A percentile compares a stretch with the other conserved stretches of the same genome.
phyloP scores from a whole-genome alignment of 495 filamentous ascomycete species.

The Symbiotaphrina buchneri region DNA sequence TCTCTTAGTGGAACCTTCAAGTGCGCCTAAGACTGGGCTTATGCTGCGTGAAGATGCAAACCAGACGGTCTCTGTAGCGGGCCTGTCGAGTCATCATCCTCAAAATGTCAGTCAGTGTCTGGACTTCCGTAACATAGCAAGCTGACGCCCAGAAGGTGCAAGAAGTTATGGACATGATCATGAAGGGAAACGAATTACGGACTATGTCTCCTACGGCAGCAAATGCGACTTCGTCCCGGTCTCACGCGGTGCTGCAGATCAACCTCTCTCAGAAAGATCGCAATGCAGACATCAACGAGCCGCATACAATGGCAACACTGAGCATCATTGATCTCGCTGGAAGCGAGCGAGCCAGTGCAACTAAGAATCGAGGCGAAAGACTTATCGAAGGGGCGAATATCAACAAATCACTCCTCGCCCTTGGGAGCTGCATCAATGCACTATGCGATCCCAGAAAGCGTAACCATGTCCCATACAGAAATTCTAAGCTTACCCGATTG shows the following conservation, averaged over 20 bases:
- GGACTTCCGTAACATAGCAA: not conserved
- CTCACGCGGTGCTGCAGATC: slow-evolving; percentile 96
- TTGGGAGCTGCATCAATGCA: slow-evolving; percentile 97
- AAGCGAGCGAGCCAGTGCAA: slow-evolving; percentile 88
- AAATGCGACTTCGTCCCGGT: slow-evolving; percentile 93
- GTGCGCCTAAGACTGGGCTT: slow-evolving; percentile 45
- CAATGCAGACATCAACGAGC: slow-evolving; percentile 82
- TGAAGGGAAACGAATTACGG: slow-evolving; percentile 78
- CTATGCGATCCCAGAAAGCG: slow-evolving; percentile 84
- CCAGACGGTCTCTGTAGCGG: slow-evolving; percentile 79
- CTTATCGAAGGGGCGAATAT: slow-evolving; percentile 93
- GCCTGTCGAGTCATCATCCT: slow-evolving; percentile 78
- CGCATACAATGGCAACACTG: slow-evolving; percentile 90
- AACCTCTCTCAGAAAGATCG: slow-evolving; percentile 86
- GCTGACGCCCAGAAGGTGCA: slow-evolving; percentile 18
- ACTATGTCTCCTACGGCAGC: slow-evolving; percentile 96
- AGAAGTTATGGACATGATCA: slow-evolving; percentile 98
- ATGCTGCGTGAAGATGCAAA: slow-evolving; percentile 92
- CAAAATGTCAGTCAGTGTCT: slow-evolving; percentile 31
- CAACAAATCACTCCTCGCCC: slow-evolving; percentile 88
- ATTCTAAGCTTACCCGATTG: slow-evolving; percentile 89
- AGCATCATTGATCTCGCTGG: slow-evolving; percentile 97
- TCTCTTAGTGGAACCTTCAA: slow-evolving; percentile 65
- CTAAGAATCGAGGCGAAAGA: slow-evolving; percentile 86
- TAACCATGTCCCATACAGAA: slow-evolving; percentile 91